phyloP scores from a whole-genome alignment of 176 grass and related monocot genomes.

The Avena insularis region DNA sequence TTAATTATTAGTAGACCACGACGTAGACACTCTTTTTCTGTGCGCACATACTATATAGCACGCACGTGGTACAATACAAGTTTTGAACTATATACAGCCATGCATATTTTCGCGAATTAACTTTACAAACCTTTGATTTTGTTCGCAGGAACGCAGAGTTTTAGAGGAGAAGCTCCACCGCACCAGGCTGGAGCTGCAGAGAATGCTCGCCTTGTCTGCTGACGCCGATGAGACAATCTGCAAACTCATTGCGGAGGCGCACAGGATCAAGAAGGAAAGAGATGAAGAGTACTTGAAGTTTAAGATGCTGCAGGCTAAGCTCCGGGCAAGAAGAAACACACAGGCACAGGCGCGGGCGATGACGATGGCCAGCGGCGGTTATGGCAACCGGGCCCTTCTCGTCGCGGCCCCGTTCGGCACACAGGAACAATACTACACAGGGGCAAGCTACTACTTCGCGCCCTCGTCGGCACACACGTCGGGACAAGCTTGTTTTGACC shows the following conservation, averaged over 20 bases:
- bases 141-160: not conserved
- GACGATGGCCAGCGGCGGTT: not conserved
- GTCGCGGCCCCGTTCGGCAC: not conserved
- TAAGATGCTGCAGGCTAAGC: not conserved
- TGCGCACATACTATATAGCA: no score
- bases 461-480: no score
- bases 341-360: not conserved
- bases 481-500: constrained; percentile 31
- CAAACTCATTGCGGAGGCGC: not conserved
- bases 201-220: not conserved
- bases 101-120: not conserved
- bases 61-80: no score
- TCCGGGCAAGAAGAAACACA: no score
- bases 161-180: constrained; percentile 35
- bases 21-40: no score
- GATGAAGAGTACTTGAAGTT: constrained; percentile 31
- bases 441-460: not conserved
- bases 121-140: not conserved
- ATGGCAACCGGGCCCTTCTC: not conserved
- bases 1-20: no score
- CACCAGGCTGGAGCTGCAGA: constrained; percentile 27
- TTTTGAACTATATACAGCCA: not conserved
- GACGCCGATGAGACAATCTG: constrained; percentile 46
- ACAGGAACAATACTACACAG: constrained; percentile 3
- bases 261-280: constrained; percentile 27